Base-by-base conservation (phyloP, 1,139 yeast species). In the Suhomyces anneliseae region DNA sequence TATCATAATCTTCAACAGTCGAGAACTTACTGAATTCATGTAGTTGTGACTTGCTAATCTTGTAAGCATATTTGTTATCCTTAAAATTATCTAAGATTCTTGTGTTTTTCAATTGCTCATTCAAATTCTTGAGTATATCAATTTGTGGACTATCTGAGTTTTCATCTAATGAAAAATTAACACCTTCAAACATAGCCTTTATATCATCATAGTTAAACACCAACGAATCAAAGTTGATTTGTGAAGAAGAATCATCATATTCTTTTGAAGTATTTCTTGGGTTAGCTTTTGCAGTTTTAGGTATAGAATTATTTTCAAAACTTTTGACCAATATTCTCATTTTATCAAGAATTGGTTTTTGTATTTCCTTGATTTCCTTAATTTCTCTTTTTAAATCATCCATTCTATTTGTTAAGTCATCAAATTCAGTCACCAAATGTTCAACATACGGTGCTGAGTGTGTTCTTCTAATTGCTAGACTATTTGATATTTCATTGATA, bases 341-440 rank as follows among this genome's bases (percentile, higher is more conserved):
- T 42, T 70, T 60, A 31, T 70, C 72, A 37, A 74, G 56, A 24
- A 72, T 54, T 1, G 79, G 79, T 44, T 69, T 60, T 47, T 73
- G 72, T 3, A 65, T 61, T 10, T 62, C 60, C 39, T 58, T 60
- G 38, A 72, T 62, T 31, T 63, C 60, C n/a, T 55, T 57, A 14
- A 71, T 62, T 27, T 60, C 64, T 14, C 56, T 52, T 27, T 57
- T 53, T 5, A 69, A 50, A 4, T 45, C 44, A 2, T 54, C 40
- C 44, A 65, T 60, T 19, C 56, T 55, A 3, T 45, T 47, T 8
- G 54, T 40, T 15, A 72, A 55, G 11, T 42, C 44, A 14, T 61
- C 62, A 41, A 59, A 61, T 43, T 67, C 59, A 8, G 45, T 36
- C 10, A 56, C 52, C 12, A 71, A 57, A 7, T 61, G 55, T 3